phyloP scores from a whole-genome alignment of 106 monocot species.

The Dendrobium nobile region DNA sequence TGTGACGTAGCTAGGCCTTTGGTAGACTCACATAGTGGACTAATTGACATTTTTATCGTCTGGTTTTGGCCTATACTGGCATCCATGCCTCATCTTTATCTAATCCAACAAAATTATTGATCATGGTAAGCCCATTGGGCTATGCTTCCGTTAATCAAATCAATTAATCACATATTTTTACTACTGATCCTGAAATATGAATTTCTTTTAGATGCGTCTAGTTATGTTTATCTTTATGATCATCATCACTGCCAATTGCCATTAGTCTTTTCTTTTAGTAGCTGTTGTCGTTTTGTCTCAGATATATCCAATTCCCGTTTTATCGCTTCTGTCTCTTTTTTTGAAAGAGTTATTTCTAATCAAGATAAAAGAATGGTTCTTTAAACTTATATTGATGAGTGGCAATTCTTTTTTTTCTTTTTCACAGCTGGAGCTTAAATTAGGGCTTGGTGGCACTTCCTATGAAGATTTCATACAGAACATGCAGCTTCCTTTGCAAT shows the following conservation, averaged over 20 bases:
- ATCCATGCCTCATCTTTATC: too few species aligned
- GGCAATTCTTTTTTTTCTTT: not conserved
- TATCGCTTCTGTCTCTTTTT: not conserved
- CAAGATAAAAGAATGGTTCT: not conserved
- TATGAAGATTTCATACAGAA: slow-evolving; percentile 92
- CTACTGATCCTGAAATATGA: too few species aligned
- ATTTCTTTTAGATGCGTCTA: not conserved
- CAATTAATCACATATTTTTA: not conserved
- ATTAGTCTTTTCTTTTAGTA: not conserved
- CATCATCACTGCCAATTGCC: not conserved
- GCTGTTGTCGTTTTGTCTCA: not conserved
- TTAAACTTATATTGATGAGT: not conserved
- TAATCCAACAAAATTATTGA: too few species aligned
- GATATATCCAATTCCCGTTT: not conserved
- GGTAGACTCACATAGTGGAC: too few species aligned
- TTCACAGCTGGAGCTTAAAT: slow-evolving; percentile 74
- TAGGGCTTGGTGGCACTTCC: slow-evolving; percentile 86
- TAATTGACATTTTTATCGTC: too few species aligned
- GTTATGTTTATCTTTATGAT: not conserved
- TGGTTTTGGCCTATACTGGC: too few species aligned
- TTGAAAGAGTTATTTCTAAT: not conserved
- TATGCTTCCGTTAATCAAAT: not conserved
- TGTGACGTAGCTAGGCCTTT: too few species aligned
- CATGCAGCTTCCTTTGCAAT: slow-evolving; percentile 79
- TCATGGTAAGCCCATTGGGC: too few species aligned